These are phyloP conservation scores for Stygiomarasmius scandens DNA, from an alignment of 1,284 basidiomycete genomes.

Conservation along the genomic window DNA sequence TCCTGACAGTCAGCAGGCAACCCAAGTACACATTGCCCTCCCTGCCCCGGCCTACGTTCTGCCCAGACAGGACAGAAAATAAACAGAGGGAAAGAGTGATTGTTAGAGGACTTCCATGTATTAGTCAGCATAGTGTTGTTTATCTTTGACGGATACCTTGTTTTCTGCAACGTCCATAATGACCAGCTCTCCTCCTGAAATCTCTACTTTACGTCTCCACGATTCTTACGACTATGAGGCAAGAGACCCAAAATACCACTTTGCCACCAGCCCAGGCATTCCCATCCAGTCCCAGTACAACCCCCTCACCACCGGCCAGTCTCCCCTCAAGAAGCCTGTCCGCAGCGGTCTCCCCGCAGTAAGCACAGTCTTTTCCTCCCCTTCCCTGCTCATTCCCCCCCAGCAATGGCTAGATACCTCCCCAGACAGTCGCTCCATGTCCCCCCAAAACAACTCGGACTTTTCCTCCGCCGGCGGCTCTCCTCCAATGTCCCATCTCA, in stretches of 20 bases:
- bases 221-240: conserved; percentile 82
- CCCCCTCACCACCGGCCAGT: conserved; percentile 61
- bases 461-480: conserved; percentile 83
- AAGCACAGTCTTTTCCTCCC: conserved; percentile 35
- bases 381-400: conserved; percentile 20
- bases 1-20: conserved; percentile 33
- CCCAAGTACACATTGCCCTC: conserved; percentile 62
- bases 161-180: conserved; percentile 47
- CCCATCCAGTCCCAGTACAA: conserved; percentile 66
- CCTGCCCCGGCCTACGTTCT: conserved; percentile 54
- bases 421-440: conserved; percentile 75
- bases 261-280: conserved; percentile 66
- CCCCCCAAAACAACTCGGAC: conserved; percentile 84
- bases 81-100: too few species aligned
- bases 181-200: conserved; percentile 77
- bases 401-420: conserved; percentile 83
- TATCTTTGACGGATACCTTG: conserved; percentile 30
- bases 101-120: too few species aligned
- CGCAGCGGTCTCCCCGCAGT: conserved; percentile 75
- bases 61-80: conserved; percentile 23
- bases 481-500: conserved; percentile 64
- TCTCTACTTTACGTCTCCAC: conserved; percentile 77
- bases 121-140: conserved; percentile 17
- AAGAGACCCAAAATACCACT: conserved; percentile 63
- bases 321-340: conserved; percentile 74